Conservation (phyloP, 257 asterid genomes). For the Solanum boliviense region DNA sequence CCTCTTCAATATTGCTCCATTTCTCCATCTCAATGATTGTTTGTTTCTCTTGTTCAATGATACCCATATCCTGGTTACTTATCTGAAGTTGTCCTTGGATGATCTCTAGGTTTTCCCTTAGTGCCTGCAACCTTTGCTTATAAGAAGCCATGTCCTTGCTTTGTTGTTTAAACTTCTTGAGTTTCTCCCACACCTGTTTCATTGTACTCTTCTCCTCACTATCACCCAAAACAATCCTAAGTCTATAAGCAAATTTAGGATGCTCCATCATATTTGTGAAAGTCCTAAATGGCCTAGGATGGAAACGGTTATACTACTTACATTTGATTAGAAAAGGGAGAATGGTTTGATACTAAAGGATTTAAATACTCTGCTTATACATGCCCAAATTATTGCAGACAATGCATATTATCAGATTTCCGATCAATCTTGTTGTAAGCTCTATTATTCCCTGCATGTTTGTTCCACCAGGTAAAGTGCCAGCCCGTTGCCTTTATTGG, state of each 20-base stretch:
- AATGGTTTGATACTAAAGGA: not conserved
- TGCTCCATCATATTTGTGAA: not conserved
- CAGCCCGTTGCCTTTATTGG: not conserved
- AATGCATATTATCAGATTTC: too few species aligned
- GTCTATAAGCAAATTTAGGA: not conserved
- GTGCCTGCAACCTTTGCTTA: not conserved
- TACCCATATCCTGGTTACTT: too few species aligned
- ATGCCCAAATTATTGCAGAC: not conserved
- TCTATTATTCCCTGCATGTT: not conserved
- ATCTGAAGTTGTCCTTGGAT: not conserved
- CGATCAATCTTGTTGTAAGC: not conserved
- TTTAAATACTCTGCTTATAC: not conserved
- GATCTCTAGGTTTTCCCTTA: not conserved
- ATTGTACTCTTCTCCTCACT: not conserved
- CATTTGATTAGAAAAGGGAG: not conserved
- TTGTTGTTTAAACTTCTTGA: not conserved
- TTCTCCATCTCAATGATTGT: not conserved
- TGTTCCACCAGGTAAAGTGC: not conserved
- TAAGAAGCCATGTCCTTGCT: not conserved
- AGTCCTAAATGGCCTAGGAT: not conserved
- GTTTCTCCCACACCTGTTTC: not conserved
- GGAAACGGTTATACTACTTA: accelerated
- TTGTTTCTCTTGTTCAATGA: too few species aligned
- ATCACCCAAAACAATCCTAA: too few species aligned
- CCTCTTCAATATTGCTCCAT: not conserved